These are phyloP conservation scores for Gnaphalium uliginosum DNA, from an alignment of 129 eudicot genomes.

Conservation along the genomic window DNA sequence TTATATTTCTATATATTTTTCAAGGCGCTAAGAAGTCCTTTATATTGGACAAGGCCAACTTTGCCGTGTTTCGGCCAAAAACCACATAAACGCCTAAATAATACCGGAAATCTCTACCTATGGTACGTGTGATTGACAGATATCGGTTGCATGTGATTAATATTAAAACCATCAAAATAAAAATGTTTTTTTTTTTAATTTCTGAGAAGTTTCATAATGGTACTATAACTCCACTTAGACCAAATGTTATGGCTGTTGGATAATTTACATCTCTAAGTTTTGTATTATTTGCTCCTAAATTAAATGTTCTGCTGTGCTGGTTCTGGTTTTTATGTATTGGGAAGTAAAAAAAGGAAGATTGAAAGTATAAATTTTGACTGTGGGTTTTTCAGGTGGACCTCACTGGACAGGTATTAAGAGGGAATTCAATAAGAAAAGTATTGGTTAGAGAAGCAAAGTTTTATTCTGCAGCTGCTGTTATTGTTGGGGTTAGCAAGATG, in stretches of 20 bases:
- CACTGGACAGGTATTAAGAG: slow-evolving; percentile 54
- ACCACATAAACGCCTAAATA: background rate
- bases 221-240: background rate
- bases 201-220: background rate
- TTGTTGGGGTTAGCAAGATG: slow-evolving; percentile 71
- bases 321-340: background rate
- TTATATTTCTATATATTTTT: background rate
- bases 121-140: background rate
- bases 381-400: slow-evolving; percentile 62
- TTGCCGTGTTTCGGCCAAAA: background rate
- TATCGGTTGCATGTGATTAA: background rate
- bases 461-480: slow-evolving; percentile 59
- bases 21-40: background rate
- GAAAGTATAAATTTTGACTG: background rate
- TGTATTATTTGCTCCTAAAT: background rate
- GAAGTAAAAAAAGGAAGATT: no score
- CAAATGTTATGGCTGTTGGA: background rate
- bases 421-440: slow-evolving; percentile 68
- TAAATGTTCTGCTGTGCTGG: background rate
- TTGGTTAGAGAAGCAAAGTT: slow-evolving; percentile 83
- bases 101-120: background rate
- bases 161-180: background rate
- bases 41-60: background rate
- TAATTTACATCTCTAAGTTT: background rate
- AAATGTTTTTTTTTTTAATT: background rate